Evolutionary conservation across 345 rosid species (phyloP).

Genomic region (Camelina neglecta): DNA sequence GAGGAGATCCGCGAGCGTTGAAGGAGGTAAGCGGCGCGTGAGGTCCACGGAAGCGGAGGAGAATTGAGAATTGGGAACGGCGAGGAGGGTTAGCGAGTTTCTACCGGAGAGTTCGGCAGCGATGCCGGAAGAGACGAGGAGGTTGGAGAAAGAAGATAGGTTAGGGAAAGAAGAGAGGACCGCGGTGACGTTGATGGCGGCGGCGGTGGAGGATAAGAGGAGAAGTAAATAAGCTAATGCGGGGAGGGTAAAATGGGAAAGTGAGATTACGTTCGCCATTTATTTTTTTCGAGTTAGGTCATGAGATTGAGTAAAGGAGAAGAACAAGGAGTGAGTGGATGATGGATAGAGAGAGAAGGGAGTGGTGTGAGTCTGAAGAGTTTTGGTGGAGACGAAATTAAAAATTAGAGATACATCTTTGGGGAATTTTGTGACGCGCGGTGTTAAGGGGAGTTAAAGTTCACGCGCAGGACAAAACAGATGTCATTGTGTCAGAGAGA

Average conservation of each 20-base stretch:
- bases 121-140: conserved; percentile 58
- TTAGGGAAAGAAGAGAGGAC: conserved; percentile 69
- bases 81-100: conserved; percentile 76
- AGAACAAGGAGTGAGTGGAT: background rate
- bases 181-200: conserved; percentile 64
- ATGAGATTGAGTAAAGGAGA: conserved; percentile 40
- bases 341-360: conserved; percentile 36
- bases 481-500: conserved; percentile 40
- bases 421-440: conserved; percentile 27
- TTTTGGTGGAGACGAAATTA: conserved; percentile 26
- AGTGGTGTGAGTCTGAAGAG: conserved; percentile 21
- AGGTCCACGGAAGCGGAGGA: conserved; percentile 49
- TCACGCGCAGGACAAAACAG: conserved; percentile 34
- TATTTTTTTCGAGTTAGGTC: conserved; percentile 21
- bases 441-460: background rate
- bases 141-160: conserved; percentile 60
- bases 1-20: conserved; percentile 80
- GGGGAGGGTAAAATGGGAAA: conserved; percentile 60
- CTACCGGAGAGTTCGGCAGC: conserved; percentile 63
- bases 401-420: background rate
- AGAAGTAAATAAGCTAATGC: conserved; percentile 52
- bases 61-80: conserved; percentile 74
- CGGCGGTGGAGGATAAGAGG: conserved; percentile 47
- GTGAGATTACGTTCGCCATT: conserved; percentile 43
- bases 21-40: conserved; percentile 74